Conservation (phyloP, 2,329 filamentous ascomycete species). For the Gaeumannomyces sp. region DNA sequence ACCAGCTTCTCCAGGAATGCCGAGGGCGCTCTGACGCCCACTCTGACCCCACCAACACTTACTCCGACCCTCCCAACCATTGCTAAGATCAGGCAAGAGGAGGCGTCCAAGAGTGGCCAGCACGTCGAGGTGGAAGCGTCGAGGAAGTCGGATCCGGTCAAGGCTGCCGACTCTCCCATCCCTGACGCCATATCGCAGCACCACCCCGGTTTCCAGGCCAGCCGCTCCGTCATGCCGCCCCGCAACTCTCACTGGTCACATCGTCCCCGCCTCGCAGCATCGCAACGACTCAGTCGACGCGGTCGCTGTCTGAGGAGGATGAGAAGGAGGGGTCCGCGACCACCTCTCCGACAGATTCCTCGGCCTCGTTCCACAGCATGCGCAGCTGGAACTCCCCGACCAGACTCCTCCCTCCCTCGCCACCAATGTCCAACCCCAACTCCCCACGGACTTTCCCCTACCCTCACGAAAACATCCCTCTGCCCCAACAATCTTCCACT, state of each 20-base stretch:
- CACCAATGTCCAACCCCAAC: conserved; percentile 33
- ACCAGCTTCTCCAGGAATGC: not conserved
- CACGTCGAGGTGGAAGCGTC: not conserved
- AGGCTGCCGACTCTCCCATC: not conserved
- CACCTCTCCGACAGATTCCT: conserved; percentile 38
- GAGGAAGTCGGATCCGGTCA: not conserved
- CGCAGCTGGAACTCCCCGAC: conserved; percentile 45
- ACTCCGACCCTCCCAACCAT: not conserved
- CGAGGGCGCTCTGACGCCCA: not conserved
- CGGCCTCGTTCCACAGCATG: conserved; percentile 49
- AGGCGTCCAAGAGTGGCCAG: not conserved
- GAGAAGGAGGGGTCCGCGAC: conserved; percentile 15
- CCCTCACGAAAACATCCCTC: conserved; percentile 32
- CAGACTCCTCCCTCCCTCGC: conserved; percentile 37
- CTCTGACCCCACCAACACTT: not conserved
- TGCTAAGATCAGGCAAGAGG: not conserved
- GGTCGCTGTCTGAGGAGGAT: conserved; percentile 15
- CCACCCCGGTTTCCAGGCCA: conserved; percentile 11
- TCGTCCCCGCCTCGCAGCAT: conserved; percentile 30
- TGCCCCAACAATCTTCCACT: conserved; percentile 17
- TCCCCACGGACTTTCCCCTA: conserved; percentile 33
- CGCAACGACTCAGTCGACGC: conserved; percentile 16
- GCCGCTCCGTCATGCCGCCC: conserved; percentile 17
- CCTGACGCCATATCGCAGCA: not conserved
- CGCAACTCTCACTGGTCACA: conserved; percentile 34